phyloP scores from a whole-genome alignment of 352 stramenopile species.

The Peronosclerospora sorghi region DNA sequence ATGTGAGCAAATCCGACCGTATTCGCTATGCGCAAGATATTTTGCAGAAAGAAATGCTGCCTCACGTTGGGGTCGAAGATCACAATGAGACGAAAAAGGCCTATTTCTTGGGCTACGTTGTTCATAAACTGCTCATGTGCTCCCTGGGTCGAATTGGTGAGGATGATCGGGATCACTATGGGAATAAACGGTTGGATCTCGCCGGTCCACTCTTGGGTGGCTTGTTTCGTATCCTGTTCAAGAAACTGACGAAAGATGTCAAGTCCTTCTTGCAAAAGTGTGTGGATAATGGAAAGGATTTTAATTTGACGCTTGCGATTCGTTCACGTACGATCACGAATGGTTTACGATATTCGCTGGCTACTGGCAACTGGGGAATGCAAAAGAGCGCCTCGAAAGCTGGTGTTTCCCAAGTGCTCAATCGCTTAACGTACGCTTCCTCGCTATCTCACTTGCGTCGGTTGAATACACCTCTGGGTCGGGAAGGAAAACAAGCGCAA shows the following conservation, averaged over 20 bases:
- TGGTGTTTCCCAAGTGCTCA: slow-evolving; percentile 98
- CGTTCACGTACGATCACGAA: slow-evolving; percentile 97
- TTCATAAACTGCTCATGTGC: slow-evolving; percentile 99
- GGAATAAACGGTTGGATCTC: slow-evolving; percentile 99
- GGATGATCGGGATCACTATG: slow-evolving; percentile 99
- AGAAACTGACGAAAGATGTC: slow-evolving; percentile 98
- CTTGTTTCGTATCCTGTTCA: slow-evolving; percentile 97
- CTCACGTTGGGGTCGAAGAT: slow-evolving; percentile 97
- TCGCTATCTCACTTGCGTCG: slow-evolving; percentile 97
- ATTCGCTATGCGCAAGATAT: slow-evolving; percentile 98
- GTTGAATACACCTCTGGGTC: slow-evolving; percentile 97
- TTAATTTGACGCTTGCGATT: slow-evolving; percentile 96
- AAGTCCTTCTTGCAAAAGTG: slow-evolving; percentile 89
- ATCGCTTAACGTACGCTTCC: slow-evolving; percentile 98
- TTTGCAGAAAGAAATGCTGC: slow-evolving; percentile 98
- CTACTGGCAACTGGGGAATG: slow-evolving; percentile 99
- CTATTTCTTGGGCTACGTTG: slow-evolving; percentile 98
- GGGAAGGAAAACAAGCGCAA: slow-evolving; percentile 98
- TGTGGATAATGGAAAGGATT: slow-evolving; percentile 89
- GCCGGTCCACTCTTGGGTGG: slow-evolving; percentile 94
- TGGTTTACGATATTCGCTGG: slow-evolving; percentile 97
- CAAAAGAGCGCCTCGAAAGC: slow-evolving; percentile 92
- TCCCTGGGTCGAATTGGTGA: slow-evolving; percentile 94
- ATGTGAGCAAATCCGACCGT: slow-evolving; percentile 95
- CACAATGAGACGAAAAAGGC: slow-evolving; percentile 95